Evolutionary conservation across 179 eudicot species (phyloP).

Genomic region (Camellia oleifera): DNA sequence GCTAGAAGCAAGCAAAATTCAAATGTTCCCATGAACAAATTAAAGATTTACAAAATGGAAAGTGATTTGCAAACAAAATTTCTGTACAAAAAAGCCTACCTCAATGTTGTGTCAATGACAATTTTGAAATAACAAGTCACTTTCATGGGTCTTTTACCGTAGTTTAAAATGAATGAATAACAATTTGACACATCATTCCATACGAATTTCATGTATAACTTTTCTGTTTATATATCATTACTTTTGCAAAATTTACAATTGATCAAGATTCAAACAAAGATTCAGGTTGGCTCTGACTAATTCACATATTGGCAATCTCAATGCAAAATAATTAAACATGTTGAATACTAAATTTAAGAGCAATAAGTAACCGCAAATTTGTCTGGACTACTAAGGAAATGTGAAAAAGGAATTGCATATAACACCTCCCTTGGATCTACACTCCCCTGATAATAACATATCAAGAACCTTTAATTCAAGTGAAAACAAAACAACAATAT

Average conservation of each 20-base stretch:
- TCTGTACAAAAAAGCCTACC: too few species aligned
- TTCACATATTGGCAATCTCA: not conserved
- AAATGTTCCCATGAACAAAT: not conserved
- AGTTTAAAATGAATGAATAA: too few species aligned
- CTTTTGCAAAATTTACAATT: not conserved
- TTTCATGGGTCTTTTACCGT: too few species aligned
- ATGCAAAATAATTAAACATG: not conserved
- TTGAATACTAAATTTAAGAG: not conserved
- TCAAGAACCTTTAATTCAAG: not conserved
- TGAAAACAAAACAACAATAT: not conserved
- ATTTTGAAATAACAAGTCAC: too few species aligned
- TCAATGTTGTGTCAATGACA: too few species aligned
- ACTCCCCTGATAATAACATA: not conserved
- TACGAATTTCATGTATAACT: too few species aligned
- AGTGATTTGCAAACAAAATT: too few species aligned
- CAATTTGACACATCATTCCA: too few species aligned
- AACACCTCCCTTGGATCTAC: conserved; percentile 7
- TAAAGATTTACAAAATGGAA: not conserved
- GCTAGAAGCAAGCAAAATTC: not conserved
- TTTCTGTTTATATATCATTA: too few species aligned
- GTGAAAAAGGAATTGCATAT: not conserved
- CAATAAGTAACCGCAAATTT: not conserved
- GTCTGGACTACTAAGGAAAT: not conserved
- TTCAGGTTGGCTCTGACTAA: not conserved
- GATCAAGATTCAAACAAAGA: not conserved